Percentiles rank a stretch among this genome's conserved stretches.
phyloP scores from a whole-genome alignment of 2,329 filamentous ascomycete species.

The Westerdykella sp. region DNA sequence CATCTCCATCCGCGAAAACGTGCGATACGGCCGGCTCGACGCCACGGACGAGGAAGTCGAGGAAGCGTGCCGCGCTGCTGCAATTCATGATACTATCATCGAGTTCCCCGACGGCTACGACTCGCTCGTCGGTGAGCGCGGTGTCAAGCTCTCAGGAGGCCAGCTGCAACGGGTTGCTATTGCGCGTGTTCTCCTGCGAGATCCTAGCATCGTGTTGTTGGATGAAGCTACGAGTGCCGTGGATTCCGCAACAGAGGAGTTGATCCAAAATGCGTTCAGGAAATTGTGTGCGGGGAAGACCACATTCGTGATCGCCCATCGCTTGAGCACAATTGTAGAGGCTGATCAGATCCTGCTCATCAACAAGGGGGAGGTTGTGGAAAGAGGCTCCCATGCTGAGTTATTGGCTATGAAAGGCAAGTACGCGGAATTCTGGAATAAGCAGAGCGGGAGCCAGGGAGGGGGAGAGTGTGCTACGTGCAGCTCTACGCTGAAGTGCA shows the following conservation, averaged over 20 bases:
- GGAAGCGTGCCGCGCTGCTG: conserved; percentile 55
- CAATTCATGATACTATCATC: conserved; percentile 59
- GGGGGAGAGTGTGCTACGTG: too few species aligned
- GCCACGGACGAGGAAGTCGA: conserved; percentile 56
- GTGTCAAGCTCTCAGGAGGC: conserved; percentile 53
- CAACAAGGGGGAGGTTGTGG: conserved; percentile 67
- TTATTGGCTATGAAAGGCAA: conserved; percentile 63
- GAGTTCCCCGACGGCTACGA: conserved; percentile 46
- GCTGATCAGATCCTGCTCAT: conserved; percentile 81
- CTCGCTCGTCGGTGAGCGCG: conserved; percentile 37
- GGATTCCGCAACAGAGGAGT: conserved; percentile 64
- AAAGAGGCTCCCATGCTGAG: conserved; percentile 73
- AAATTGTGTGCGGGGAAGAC: conserved; percentile 56
- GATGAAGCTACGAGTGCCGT: conserved; percentile 88
- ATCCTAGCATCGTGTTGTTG: conserved; percentile 73
- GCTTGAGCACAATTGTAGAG: conserved; percentile 76
- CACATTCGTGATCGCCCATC: conserved; percentile 67
- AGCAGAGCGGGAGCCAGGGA: conserved; percentile 51
- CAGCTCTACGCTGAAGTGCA: too few species aligned
- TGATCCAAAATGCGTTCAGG: conserved; percentile 58
- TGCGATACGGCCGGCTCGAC: conserved; percentile 56
- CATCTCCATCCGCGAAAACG: conserved; percentile 57
- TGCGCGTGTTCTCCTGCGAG: conserved; percentile 70
- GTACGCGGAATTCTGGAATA: conserved; percentile 83
- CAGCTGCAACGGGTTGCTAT: conserved; percentile 63